Percentiles rank a stretch among this genome's conserved stretches.
Conservation (phyloP, 106 monocot species). For the Acanthochlamys bracteata region DNA sequence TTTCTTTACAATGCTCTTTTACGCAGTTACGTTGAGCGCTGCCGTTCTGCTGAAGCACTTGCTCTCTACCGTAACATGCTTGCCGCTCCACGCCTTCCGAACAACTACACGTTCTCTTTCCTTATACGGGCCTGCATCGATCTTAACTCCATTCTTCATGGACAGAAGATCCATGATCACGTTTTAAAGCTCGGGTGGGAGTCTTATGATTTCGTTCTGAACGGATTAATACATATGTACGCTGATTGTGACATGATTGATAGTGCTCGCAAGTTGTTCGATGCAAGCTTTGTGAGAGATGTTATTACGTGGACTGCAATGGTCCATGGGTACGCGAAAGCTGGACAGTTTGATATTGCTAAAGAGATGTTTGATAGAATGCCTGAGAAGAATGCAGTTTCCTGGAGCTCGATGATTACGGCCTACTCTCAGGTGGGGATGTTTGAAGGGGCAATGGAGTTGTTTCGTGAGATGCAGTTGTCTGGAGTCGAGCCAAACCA, state of each 20-base stretch:
- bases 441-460: conserved; percentile 32
- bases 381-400: conserved; percentile 43
- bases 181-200: conserved; percentile 26
- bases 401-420: conserved; percentile 57
- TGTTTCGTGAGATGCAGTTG: conserved; percentile 46
- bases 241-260: conserved; percentile 13
- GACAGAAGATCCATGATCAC: conserved; percentile 18
- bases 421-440: conserved; percentile 27
- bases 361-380: conserved; percentile 28
- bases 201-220: conserved; percentile 39
- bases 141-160: conserved; percentile 14
- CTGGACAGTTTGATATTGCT: conserved; percentile 19
- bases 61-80: conserved; percentile 20
- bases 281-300: conserved; percentile 20
- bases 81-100: conserved; percentile 15
- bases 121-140: conserved; percentile 30
- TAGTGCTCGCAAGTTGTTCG: conserved; percentile 29
- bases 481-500: conserved; percentile 28
- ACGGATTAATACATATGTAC: conserved; percentile 42
- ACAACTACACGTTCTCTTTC: conserved; percentile 60
- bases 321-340: conserved; percentile 36
- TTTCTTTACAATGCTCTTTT: conserved; percentile 35
- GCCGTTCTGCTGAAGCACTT: conserved; percentile 17
- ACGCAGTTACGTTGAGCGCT: conserved; percentile 20
- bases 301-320: conserved; percentile 51